Base-by-base conservation (phyloP, 148 eudicot species). In the Mesembryanthemum crystallinum region DNA sequence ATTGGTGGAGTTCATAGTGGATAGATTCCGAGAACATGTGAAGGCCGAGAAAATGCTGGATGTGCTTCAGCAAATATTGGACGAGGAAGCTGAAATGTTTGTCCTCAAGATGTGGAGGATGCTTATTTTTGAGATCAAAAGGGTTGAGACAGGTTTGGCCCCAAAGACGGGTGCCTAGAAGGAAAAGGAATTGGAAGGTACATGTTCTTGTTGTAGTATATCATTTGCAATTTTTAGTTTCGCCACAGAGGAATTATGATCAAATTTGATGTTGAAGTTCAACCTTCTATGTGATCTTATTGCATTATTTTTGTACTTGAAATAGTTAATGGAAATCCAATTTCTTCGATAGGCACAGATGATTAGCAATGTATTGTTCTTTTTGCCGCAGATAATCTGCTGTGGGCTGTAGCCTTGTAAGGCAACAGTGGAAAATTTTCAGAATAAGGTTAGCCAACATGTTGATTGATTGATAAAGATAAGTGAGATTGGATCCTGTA, bases 41-140 rank as follows among this genome's bases (percentile, higher is more conserved):
- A 83, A 86, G 74, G 97, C 96, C 62, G 72, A 79, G 47, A 90
- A 88, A 72, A 91, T 95, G 96, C 84, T 92, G 71, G 92, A 91
- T 62, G 84, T 90, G 62, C 94, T 95, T 42, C 91, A 90, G 77
- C 70, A 84, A 30, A 92, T 95, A 43, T 81, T 95, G 83, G 99
- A 92, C 59, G 99, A 92, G 70, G 97, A 92, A 86, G 96, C 99
- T 18, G 97, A 95, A 80, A 92, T 92, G 99, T 95, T 95, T 84
- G 99, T 95, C 71, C 90, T 95, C 18, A 92, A 95, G 83, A 92
- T 95, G 99, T 95, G 97, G 97, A 89, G 97, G 80, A 95, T 95
- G 97, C 99, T 95, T 51, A 95, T 92, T 35, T 95, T 92, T 71
- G 97, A 92, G 81, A 87, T 92, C 72, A 90, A 92, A 86, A 87